Base-by-base conservation (phyloP, 345 rosid species). In the Microthlaspi erraticum region DNA sequence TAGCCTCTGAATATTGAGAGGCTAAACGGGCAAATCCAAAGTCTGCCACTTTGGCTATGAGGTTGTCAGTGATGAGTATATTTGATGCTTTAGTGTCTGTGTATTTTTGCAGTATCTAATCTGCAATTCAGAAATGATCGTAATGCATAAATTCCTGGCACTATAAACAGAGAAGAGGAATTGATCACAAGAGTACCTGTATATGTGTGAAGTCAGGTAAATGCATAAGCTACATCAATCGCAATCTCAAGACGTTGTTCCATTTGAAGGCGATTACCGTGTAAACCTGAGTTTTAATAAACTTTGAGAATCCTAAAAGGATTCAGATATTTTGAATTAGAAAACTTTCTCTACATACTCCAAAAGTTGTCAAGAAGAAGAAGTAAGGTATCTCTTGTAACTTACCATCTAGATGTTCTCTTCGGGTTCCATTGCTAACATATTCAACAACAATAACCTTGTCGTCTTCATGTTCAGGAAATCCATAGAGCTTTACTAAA, bases 181-280 rank as follows among this genome's bases (percentile, higher is more conserved):
- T n/a, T n/a, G n/a, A n/a, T n/a, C n/a, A n/a, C n/a, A n/a, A n/a
- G n/a, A n/a, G n/a, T n/a, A n/a, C n/a, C n/a, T n/a, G n/a, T n/a
- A n/a, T n/a, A n/a, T n/a, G n/a, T n/a, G n/a, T n/a, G n/a, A n/a
- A n/a, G n/a, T n/a, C n/a, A n/a, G n/a, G n/a, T n/a, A n/a, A 89
- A 67, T 23, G 94, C 98, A 81, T 93, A 97, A 73, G 98, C 96
- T n/a, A 93, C 89, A 84, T 93, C 98, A 54, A 87, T 87, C 0
- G 98, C 92, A 61, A 93, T 84, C 54, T 91, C 97, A 59, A 93
- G 83, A 33, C 97, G 96, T 57, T 93, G 86, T 14, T 85, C 83
- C 44, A 86, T 80, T 82, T 89, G 91, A 23, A 89, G 91, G 66
- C 79, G 84, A 74, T 64, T 79, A 66, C 92, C 97, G n/a, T 34